A percentile compares a stretch with the other conserved stretches of the same genome.
Evolutionary conservation across 139 green algal species (phyloP).

Genomic region (Parachlorella kessleri): DNA sequence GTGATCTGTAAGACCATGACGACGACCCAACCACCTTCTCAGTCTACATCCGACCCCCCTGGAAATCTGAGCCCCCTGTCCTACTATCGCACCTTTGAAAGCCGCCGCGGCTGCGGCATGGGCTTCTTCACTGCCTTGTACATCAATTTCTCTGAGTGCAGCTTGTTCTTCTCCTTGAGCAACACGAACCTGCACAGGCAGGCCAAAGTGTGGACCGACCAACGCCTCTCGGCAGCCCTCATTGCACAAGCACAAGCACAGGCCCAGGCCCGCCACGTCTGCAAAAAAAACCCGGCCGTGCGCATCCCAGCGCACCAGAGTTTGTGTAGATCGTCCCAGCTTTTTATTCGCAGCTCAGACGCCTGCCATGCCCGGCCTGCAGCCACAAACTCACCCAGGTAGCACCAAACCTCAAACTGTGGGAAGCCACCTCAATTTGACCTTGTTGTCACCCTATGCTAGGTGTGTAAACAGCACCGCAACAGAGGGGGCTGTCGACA

Average conservation of each 20-base stretch:
- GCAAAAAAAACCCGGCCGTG: too few species aligned
- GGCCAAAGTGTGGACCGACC: too few species aligned
- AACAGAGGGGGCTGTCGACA: too few species aligned
- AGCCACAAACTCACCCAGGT: slow-evolving; percentile 2
- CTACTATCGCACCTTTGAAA: slow-evolving; percentile 32
- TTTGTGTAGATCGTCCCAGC: slow-evolving; percentile 79
- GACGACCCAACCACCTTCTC: too few species aligned
- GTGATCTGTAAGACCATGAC: too few species aligned
- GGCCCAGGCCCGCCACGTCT: too few species aligned
- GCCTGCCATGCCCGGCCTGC: slow-evolving; percentile 71
- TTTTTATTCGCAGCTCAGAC: slow-evolving; percentile 72
- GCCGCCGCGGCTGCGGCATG: slow-evolving; percentile 25
- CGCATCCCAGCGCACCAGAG: slow-evolving; percentile 58
- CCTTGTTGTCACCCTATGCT: too few species aligned
- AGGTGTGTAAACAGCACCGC: too few species aligned
- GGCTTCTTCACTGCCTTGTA: slow-evolving; percentile 1
- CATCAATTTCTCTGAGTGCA: slow-evolving; percentile 61
- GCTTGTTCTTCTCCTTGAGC: slow-evolving; percentile 76
- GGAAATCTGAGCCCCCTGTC: too few species aligned
- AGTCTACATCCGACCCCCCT: too few species aligned
- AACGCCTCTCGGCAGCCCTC: not conserved
- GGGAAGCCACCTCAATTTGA: too few species aligned
- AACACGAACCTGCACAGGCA: slow-evolving; percentile 58
- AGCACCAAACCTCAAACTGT: too few species aligned
- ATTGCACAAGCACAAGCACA: not conserved